These are phyloP conservation scores for Phylloporus arenicola DNA, from an alignment of 768 basidiomycete species.

Conservation along the genomic window DNA sequence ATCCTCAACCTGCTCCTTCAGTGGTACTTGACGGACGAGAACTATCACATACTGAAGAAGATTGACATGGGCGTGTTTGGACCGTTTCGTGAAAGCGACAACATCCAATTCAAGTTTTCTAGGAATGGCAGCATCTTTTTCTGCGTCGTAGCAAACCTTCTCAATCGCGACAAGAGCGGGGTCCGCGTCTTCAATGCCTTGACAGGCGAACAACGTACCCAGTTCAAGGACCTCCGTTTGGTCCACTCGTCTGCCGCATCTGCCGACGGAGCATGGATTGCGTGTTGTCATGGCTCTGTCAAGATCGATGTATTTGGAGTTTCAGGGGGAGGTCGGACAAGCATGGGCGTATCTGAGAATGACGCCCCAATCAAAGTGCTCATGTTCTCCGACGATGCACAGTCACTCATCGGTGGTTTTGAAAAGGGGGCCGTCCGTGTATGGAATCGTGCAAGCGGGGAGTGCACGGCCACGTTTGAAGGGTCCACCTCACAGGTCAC, in stretches of 20 bases:
- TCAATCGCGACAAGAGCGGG: neutral
- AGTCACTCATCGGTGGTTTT: conserved; percentile 13
- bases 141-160: conserved; percentile 2
- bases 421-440: conserved; percentile 9
- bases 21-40: conserved; percentile 3
- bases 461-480: conserved; percentile 7
- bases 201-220: neutral
- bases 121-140: conserved; percentile 5
- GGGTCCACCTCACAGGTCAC: conserved; percentile 10
- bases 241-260: conserved; percentile 4
- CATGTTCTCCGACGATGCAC: conserved; percentile 14
- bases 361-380: neutral
- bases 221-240: conserved; percentile 4
- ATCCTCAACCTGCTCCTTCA: neutral
- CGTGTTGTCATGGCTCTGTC: conserved; percentile 6
- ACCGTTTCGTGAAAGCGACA: neutral
- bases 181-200: conserved; percentile 6
- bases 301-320: conserved; percentile 3
- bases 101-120: conserved; percentile 4
- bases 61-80: conserved; percentile 6
- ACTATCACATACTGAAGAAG: conserved; percentile 1
- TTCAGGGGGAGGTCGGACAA: neutral
- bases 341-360: neutral
- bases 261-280: conserved; percentile 1
- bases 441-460: conserved; percentile 19